These are phyloP conservation scores for Suhomyces terraborum DNA, from an alignment of 1,139 yeast genomes.

Conservation along the genomic window DNA sequence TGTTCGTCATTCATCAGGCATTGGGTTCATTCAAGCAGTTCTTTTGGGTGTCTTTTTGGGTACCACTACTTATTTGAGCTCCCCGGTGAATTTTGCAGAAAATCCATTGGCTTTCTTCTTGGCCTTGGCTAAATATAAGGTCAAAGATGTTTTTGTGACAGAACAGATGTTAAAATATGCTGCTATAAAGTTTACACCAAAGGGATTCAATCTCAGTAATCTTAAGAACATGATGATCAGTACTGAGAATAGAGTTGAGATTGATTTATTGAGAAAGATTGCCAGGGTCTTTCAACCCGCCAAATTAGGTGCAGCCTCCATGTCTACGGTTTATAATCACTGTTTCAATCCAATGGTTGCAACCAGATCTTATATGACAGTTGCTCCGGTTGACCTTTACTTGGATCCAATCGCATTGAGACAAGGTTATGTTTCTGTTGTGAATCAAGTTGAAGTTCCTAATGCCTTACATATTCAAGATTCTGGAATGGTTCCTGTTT, in stretches of 20 bases:
- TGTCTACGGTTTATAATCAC: slow-evolving; percentile 80
- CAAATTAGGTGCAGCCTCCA: slow-evolving; percentile 65
- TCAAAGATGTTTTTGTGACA: slow-evolving; percentile 85
- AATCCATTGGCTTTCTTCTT: slow-evolving; percentile 75
- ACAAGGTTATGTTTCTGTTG: slow-evolving; percentile 81
- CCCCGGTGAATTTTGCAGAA: slow-evolving; percentile 76
- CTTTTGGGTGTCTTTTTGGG: slow-evolving; percentile 86
- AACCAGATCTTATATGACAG: slow-evolving; percentile 82
- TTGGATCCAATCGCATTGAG: slow-evolving; percentile 86
- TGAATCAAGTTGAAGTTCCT: slow-evolving; percentile 69
- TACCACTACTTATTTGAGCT: slow-evolving; percentile 76
- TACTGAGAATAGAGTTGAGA: slow-evolving; percentile 73
- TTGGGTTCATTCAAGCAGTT: slow-evolving; percentile 85
- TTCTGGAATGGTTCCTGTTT: slow-evolving; percentile 94
- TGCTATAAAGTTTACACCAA: slow-evolving; percentile 61
- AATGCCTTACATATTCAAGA: slow-evolving; percentile 82
- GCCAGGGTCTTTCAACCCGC: slow-evolving; percentile 66
- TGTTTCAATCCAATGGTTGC: slow-evolving; percentile 81
- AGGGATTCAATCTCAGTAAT: slow-evolving; percentile 62
- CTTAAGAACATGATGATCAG: slow-evolving; percentile 85
- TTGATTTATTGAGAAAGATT: slow-evolving; percentile 58
- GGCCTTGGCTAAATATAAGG: slow-evolving; percentile 72
- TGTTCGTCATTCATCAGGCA: slow-evolving; percentile 79
- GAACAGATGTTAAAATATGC: slow-evolving; percentile 84
- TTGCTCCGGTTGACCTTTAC: slow-evolving; percentile 85